Evolutionary conservation across 768 basidiomycete species (phyloP), one percentile per base, ranked within the genome.

Genomic region (Mycena vulgaris): DNA sequence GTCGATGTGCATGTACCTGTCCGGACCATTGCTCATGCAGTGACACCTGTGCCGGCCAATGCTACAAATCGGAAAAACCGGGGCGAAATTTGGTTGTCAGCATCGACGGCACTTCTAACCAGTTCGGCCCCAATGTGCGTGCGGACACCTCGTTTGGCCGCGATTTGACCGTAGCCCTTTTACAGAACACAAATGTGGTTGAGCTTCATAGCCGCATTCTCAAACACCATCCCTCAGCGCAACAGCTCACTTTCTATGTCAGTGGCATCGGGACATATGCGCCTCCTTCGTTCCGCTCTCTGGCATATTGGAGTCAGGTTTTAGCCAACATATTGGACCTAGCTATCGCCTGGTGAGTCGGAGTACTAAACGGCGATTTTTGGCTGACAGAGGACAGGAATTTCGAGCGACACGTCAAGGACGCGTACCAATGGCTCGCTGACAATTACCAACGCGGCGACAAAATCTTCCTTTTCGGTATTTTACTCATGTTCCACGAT

Each of bases 151-250:
- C n/a, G n/a, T n/a, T n/a, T n/a, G n/a, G n/a, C n/a, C n/a, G n/a
- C n/a, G n/a, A 16, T 39, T 39, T 51, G 35, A 17, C n/a, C 19
- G 17, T 23, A n/a, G 37, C 27, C 16, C 21, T 25, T 6, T 0
- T 35, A 85, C n/a, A n/a, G 85, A 81, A 80, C 57, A 79, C 80
- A 7, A 77, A 80, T 51, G 78, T 82, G 21, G 70, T 81, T 28
- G 80, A 80, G 48, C 67, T 81, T 0, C 80, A 81, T 56, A 74
- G 66, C 23, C 73, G 63, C 19, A 31, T 81, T 3, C 16, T 71
- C 28, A 78, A 77, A 37, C 67, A 72, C n/a, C 27, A 63, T 7
- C 16, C 42, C 3, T 11, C 25, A 9, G 27, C 42, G 65, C 21
- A 1, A 33, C 63, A 64, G 17, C 35, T 55, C 13, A 55, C 39